Conservation (phyloP, 805 yeast genomes). For the Barnettozyma californica region DNA sequence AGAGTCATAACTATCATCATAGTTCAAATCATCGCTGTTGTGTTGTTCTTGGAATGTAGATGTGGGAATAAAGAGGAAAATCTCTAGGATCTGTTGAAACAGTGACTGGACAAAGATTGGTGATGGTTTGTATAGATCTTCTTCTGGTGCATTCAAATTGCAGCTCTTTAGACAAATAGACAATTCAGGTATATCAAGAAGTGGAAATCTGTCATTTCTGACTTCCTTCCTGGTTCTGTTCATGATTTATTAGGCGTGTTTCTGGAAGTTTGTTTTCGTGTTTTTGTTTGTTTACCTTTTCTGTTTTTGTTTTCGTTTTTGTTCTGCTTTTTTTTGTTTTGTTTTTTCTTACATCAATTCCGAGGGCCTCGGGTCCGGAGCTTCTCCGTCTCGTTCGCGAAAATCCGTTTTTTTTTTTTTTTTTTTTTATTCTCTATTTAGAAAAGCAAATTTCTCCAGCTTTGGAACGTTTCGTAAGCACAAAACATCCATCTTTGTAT, state of each 20-base stretch:
- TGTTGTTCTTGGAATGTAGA: constrained; percentile 5
- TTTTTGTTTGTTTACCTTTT: neutral
- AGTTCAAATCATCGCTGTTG: constrained; percentile 5
- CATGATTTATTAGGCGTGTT: neutral
- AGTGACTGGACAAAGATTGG: constrained; percentile 48
- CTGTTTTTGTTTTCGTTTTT: constrained; percentile 4
- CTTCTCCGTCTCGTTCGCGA: neutral
- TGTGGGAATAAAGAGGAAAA: constrained; percentile 45
- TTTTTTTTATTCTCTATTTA: no score
- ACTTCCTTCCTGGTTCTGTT: constrained; percentile 3
- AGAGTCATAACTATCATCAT: constrained; percentile 29
- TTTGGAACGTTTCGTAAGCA: no score
- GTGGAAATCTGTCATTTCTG: constrained; percentile 50
- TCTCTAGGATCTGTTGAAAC: constrained; percentile 56
- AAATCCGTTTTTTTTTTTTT: neutral
- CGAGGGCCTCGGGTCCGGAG: constrained; percentile 1
- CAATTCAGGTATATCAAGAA: constrained; percentile 55
- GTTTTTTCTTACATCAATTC: constrained; percentile 7
- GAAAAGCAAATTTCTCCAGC: neutral
- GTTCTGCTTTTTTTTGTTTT: constrained; percentile 11
- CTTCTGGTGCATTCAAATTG: constrained; percentile 57
- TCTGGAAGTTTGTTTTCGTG: neutral
- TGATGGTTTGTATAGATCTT: constrained; percentile 52
- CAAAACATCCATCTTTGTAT: neutral
- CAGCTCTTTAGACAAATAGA: constrained; percentile 56